phyloP scores from a whole-genome alignment of 2,329 filamentous ascomycete genomes.

The Pyrenophora seminiperda region DNA sequence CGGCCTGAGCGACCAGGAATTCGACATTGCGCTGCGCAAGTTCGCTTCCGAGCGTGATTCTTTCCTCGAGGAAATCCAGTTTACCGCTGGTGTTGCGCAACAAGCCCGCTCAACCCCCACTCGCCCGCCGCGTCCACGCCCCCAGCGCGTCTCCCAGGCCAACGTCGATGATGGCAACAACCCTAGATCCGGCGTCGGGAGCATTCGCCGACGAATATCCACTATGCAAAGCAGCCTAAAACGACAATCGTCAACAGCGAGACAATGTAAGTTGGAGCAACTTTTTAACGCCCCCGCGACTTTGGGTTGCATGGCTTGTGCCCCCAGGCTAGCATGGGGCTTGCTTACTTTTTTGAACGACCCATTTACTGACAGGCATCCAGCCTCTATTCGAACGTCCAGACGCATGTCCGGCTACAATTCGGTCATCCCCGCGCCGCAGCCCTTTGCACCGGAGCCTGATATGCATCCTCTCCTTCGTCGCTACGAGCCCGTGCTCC shows the following conservation, averaged over 20 bases:
- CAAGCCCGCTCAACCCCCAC: slow-evolving; percentile 58
- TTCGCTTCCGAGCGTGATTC: slow-evolving; percentile 94
- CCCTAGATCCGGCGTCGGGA: slow-evolving; percentile 71
- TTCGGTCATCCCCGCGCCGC: slow-evolving; percentile 91
- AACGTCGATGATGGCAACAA: slow-evolving; percentile 60
- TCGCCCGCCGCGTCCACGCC: slow-evolving; percentile 70
- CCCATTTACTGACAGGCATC: slow-evolving; percentile 32
- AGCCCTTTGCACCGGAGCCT: slow-evolving; percentile 85
- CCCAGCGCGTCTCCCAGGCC: slow-evolving; percentile 71
- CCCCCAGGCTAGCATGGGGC: slow-evolving; percentile 13
- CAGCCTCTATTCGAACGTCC: slow-evolving; percentile 74
- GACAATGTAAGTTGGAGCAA: slow-evolving; percentile 66
- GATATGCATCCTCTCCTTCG: slow-evolving; percentile 95
- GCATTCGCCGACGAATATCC: slow-evolving; percentile 89
- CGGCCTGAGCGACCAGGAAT: slow-evolving; percentile 76
- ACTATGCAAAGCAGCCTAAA: slow-evolving; percentile 92
- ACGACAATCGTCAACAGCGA: slow-evolving; percentile 76
- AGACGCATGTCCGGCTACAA: slow-evolving; percentile 96
- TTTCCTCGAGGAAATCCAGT: slow-evolving; percentile 89
- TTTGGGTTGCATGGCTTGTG: not conserved
- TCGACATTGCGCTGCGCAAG: slow-evolving; percentile 89
- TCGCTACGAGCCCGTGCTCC: slow-evolving; percentile 91
- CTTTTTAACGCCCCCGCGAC: not conserved
- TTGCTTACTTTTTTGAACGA: slow-evolving; percentile 31
- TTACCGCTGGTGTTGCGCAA: slow-evolving; percentile 75